Evolutionary conservation across 306 rosid genomes (phyloP).

Genomic region (Potentilla sterilis): DNA sequence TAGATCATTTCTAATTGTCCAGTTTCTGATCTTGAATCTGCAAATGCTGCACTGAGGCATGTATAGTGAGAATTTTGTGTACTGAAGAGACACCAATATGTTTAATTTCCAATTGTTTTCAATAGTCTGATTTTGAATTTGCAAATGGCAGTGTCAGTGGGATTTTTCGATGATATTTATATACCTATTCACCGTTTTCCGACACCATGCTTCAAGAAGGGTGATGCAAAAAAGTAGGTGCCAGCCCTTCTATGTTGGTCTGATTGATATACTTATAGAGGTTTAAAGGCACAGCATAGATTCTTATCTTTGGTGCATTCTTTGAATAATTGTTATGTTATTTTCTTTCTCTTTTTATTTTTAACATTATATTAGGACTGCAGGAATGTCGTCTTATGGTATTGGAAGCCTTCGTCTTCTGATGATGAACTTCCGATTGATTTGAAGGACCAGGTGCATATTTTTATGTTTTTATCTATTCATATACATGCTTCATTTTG

Average conservation of each 20-base stretch:
- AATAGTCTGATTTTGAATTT: constrained; percentile 25
- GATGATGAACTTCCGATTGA: constrained; percentile 38
- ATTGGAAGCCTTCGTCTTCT: constrained; percentile 36
- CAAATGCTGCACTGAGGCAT: constrained; percentile 42
- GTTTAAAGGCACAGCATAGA: not conserved
- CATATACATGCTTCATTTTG: not conserved
- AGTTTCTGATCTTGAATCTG: constrained; percentile 24
- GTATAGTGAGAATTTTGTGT: not conserved
- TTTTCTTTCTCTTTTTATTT: not conserved
- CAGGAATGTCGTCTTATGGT: constrained; percentile 60
- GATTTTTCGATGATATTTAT: constrained; percentile 80
- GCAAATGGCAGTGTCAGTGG: constrained; percentile 65
- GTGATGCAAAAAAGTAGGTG: constrained; percentile 51
- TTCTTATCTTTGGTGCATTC: constrained; percentile 10
- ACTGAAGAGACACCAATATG: not conserved
- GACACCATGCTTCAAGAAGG: constrained; percentile 40
- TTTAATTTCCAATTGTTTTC: not conserved
- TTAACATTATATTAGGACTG: constrained; percentile 6
- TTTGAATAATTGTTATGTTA: not conserved
- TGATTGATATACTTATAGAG: constrained; percentile 5
- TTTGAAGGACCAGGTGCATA: constrained; percentile 50
- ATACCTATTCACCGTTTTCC: constrained; percentile 60
- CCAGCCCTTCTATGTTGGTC: not conserved
- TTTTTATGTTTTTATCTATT: constrained; percentile 19
- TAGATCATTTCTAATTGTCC: not conserved